Evolutionary conservation across 345 rosid genomes (phyloP).

Genomic region (Mercurialis annua): DNA sequence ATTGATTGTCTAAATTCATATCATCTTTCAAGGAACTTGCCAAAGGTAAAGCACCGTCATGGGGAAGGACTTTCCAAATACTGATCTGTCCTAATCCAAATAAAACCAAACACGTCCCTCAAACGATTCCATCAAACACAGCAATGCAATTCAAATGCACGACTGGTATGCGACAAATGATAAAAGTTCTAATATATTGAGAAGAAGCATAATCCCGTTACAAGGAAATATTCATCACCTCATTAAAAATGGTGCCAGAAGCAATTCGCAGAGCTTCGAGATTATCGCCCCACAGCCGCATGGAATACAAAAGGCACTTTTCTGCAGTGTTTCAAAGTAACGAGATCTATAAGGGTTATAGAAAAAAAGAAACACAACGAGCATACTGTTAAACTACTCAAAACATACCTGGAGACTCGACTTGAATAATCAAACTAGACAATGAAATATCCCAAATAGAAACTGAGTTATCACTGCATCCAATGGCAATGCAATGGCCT

Average conservation of each 20-base stretch:
- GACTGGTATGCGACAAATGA: neutral
- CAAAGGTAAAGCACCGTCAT: constrained; percentile 20
- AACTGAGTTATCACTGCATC: constrained; percentile 80
- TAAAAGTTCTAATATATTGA: neutral
- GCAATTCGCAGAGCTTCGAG: constrained; percentile 64
- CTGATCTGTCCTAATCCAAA: constrained; percentile 55
- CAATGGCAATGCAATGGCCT: constrained; percentile 56
- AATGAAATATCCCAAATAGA: constrained; percentile 55
- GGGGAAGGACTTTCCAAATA: constrained; percentile 67
- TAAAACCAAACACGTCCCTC: constrained; percentile 16
- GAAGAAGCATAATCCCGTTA: neutral
- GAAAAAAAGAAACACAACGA: neutral
- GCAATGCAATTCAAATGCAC: neutral
- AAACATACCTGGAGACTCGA: constrained; percentile 68
- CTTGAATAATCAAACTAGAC: constrained; percentile 45
- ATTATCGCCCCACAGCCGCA: constrained; percentile 82
- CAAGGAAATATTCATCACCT: constrained; percentile 44
- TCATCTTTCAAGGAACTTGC: constrained; percentile 26
- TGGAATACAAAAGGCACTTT: constrained; percentile 78
- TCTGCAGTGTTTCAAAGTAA: constrained; percentile 41
- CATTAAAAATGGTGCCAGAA: constrained; percentile 86
- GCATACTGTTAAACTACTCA: neutral
- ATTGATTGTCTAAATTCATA: constrained; percentile 12
- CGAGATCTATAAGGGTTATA: neutral
- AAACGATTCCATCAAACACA: constrained; percentile 4